Evolutionary conservation across 768 basidiomycete species (phyloP).

Genomic region (Leccinum variicolor): DNA sequence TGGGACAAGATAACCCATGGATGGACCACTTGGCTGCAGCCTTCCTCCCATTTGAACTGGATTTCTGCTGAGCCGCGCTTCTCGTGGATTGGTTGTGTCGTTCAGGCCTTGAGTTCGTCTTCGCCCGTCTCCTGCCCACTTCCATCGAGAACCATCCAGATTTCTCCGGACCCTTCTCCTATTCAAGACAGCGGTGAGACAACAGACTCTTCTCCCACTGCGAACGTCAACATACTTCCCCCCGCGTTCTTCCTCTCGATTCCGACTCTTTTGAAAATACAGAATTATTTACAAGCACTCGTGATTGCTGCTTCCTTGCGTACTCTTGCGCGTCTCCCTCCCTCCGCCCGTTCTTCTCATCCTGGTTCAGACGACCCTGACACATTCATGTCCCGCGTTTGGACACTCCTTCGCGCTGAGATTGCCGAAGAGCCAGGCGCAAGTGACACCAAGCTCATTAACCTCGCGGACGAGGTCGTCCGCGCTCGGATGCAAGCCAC

Average conservation of each 20-base stretch:
- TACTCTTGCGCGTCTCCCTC: constrained; percentile 47
- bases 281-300: constrained; percentile 71
- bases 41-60: constrained; percentile 6
- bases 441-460: constrained; percentile 52
- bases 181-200: background rate
- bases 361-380: constrained; percentile 8
- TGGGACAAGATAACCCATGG: constrained; percentile 20
- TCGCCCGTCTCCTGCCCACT: constrained; percentile 36
- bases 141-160: constrained; percentile 22
- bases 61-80: constrained; percentile 16
- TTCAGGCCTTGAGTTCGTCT: constrained; percentile 44
- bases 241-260: constrained; percentile 62
- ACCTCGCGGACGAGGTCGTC: constrained; percentile 73
- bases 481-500: constrained; percentile 40
- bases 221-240: constrained; percentile 47
- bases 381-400: constrained; percentile 58
- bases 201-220: background rate
- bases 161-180: constrained; percentile 4
- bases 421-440: constrained; percentile 37
- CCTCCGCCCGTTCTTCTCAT: constrained; percentile 5
- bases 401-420: constrained; percentile 61
- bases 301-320: constrained; percentile 61
- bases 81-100: constrained; percentile 47
- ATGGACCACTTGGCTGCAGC: constrained; percentile 27
- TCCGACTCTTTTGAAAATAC: constrained; percentile 52